Evolutionary conservation across 148 eudicot species (phyloP).

Genomic region (Linanthus parryae): DNA sequence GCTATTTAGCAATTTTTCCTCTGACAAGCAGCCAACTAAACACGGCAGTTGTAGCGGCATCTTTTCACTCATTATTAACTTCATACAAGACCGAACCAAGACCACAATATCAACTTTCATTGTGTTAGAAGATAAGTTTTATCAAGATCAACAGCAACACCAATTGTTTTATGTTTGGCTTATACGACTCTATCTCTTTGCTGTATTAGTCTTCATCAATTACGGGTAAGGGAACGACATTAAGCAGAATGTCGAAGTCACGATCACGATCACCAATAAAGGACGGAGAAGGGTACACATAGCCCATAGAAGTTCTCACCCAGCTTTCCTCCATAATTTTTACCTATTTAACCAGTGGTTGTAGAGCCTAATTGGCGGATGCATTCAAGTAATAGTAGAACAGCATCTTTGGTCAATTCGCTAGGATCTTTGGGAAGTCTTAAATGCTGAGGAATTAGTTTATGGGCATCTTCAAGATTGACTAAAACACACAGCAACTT

Average conservation of each 20-base stretch:
- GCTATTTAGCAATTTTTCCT: constrained; percentile 11
- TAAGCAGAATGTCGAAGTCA: neutral
- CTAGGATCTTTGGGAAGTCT: constrained; percentile 11
- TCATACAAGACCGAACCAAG: constrained; percentile 7
- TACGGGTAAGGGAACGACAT: constrained; percentile 27
- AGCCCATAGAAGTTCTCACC: constrained; percentile 7
- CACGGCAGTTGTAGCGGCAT: constrained; percentile 1
- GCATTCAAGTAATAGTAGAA: constrained; percentile 8
- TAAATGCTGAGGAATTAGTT: constrained; percentile 6
- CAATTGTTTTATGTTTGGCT: constrained; percentile 6
- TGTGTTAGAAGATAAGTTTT: neutral
- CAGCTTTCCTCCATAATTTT: constrained; percentile 5
- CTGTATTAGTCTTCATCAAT: constrained; percentile 27
- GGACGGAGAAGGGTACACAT: constrained; percentile 2
- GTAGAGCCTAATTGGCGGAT: constrained; percentile 1
- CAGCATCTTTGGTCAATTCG: constrained; percentile 9
- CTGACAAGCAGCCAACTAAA: constrained; percentile 1
- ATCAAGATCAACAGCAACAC: constrained; percentile 3
- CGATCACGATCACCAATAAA: constrained; percentile 1
- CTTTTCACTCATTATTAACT: neutral
- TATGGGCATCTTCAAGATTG: constrained; percentile 13
- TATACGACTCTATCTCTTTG: neutral
- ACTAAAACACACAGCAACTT: constrained; percentile 42
- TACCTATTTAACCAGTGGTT: neutral
- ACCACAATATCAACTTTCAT: constrained; percentile 1